Conservation (phyloP, 202 grass and related monocot species). For the Panicum hallii region DNA sequence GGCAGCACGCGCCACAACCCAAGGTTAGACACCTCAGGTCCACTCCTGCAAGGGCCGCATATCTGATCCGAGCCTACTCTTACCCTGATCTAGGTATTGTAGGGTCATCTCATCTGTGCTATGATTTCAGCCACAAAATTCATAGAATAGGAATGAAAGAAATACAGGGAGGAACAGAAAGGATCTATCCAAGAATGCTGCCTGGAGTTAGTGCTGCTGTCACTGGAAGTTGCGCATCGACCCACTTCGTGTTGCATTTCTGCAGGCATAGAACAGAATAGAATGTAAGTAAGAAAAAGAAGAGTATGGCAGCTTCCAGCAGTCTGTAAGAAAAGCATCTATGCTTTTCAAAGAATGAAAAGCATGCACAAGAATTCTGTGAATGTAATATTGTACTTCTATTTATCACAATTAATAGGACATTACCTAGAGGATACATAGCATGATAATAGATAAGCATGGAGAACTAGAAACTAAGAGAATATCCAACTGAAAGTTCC, state of each 20-base stretch:
- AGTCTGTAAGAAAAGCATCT: neutral
- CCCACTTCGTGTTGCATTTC: conserved; percentile 61
- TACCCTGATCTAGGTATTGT: conserved; percentile 48
- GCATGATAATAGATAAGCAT: neutral
- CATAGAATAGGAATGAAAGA: conserved; percentile 52
- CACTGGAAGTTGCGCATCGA: conserved; percentile 70
- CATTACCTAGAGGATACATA: neutral
- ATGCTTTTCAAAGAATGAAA: neutral
- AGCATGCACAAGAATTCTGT: neutral
- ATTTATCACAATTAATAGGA: conserved; percentile 15
- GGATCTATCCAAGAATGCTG: conserved; percentile 49
- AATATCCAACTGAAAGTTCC: neutral
- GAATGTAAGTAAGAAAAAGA: conserved; percentile 17
- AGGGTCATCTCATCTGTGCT: conserved; percentile 57
- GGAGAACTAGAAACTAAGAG: neutral
- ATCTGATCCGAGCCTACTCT: conserved; percentile 52
- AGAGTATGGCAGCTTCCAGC: neutral
- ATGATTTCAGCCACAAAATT: conserved; percentile 69
- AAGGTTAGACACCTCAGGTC: conserved; percentile 29
- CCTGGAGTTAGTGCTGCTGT: conserved; percentile 51
- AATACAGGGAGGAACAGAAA: conserved; percentile 51
- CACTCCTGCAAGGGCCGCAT: conserved; percentile 37
- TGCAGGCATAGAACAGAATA: conserved; percentile 50
- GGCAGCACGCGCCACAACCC: neutral
- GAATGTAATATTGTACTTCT: neutral